Conservation (phyloP, 208 protist genomes). For the Crithidia brevicula region DNA sequence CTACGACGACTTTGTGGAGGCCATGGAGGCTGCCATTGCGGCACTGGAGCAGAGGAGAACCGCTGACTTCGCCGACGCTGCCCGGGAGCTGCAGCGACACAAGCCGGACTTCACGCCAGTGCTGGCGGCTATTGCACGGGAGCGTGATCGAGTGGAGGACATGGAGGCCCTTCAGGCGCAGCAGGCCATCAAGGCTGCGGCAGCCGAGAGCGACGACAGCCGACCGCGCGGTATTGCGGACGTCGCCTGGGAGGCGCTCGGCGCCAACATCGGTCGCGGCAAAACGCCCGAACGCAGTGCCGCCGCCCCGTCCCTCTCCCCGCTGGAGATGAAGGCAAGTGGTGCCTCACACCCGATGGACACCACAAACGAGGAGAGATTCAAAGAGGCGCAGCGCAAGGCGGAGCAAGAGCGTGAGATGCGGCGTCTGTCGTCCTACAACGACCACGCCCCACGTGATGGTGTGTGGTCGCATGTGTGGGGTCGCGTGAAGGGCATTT, state of each 20-base stretch:
- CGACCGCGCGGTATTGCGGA: conserved; percentile 1
- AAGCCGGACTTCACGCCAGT: conserved; percentile 67
- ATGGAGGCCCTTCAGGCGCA: conserved; percentile 1
- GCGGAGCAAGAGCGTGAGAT: conserved; percentile 47
- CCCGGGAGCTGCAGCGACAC: conserved; percentile 43
- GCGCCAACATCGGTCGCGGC: conserved; percentile 12
- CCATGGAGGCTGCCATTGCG: conserved; percentile 60
- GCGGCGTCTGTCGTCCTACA: conserved; percentile 32
- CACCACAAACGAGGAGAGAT: conserved; percentile 56
- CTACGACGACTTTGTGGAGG: conserved; percentile 77
- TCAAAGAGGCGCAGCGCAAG: conserved; percentile 27
- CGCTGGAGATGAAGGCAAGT: conserved; percentile 14
- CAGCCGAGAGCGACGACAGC: neutral
- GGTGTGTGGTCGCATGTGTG: conserved; percentile 1
- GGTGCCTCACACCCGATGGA: conserved; percentile 72
- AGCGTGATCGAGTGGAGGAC: conserved; percentile 42
- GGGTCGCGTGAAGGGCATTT: conserved; percentile 69
- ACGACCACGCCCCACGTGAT: neutral
- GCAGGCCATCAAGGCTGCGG: neutral
- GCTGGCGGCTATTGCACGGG: conserved; percentile 48
- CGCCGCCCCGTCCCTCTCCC: conserved; percentile 2
- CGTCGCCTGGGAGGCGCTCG: conserved; percentile 27
- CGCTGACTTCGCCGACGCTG: conserved; percentile 47
- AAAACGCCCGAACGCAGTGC: neutral
- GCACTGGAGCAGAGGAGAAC: conserved; percentile 38